Percentiles rank a stretch among this genome's conserved stretches.
phyloP scores from a whole-genome alignment of 345 rosid species.

The Geranium rotundifolium region DNA sequence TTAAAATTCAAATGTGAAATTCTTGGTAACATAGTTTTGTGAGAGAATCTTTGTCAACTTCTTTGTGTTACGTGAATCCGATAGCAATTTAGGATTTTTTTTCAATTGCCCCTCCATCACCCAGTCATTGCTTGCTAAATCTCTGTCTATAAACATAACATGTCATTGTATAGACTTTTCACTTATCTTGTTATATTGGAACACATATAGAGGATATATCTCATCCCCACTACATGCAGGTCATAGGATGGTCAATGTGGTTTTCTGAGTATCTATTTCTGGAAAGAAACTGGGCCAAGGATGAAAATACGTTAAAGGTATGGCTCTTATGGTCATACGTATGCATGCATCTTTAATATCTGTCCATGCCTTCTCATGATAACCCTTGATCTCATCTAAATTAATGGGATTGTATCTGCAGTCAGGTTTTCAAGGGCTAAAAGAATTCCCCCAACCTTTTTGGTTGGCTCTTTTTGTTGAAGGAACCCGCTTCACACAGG shows the following conservation, averaged over 20 bases:
- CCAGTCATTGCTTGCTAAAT: neutral
- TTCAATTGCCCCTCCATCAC: neutral
- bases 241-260: conserved; percentile 99
- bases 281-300: conserved; percentile 91
- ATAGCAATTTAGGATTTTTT: neutral
- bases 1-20: neutral
- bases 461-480: conserved; percentile 99
- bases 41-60: neutral
- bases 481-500: conserved; percentile 94
- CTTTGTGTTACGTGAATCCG: neutral
- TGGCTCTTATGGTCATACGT: neutral
- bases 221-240: conserved; percentile 30
- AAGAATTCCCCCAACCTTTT: conserved; percentile 78
- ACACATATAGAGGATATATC: neutral
- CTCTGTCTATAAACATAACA: neutral
- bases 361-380: neutral
- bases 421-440: conserved; percentile 74
- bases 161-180: neutral
- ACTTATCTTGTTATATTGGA: neutral
- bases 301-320: conserved; percentile 73
- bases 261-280: conserved; percentile 90
- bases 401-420: conserved; percentile 34
- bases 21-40: neutral
- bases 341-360: neutral
- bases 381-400: conserved; percentile 5